Conservation (phyloP, 2,329 filamentous ascomycete genomes). For the Ophiostoma sp. region DNA sequence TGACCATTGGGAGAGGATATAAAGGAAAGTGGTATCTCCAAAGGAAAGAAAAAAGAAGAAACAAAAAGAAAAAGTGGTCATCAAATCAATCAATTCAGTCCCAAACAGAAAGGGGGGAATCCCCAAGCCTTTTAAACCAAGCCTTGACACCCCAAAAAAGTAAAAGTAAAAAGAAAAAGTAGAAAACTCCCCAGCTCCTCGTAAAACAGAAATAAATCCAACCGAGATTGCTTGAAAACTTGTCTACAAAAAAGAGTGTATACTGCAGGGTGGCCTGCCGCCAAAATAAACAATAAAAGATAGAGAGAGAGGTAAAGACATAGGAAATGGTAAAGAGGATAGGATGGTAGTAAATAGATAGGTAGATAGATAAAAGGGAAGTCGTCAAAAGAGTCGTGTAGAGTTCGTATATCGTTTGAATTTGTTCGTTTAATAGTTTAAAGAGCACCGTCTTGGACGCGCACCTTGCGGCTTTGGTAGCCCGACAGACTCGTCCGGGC, state of each 20-base stretch:
- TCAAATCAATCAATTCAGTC: not conserved
- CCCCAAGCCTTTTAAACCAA: not conserved
- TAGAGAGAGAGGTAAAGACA: not conserved
- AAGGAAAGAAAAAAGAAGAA: slow-evolving; percentile 6
- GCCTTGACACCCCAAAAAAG: slow-evolving; percentile 2
- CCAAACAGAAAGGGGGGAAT: slow-evolving; percentile 5
- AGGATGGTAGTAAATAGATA: not conserved
- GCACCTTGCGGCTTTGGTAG: slow-evolving; percentile 44
- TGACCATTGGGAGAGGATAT: not conserved
- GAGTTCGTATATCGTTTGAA: slow-evolving; percentile 4
- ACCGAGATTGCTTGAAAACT: not conserved
- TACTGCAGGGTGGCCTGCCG: not conserved
- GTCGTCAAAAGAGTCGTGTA: slow-evolving; percentile 2
- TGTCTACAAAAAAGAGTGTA: not conserved
- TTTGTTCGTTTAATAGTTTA: not conserved
- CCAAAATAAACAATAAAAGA: not conserved
- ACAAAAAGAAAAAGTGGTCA: slow-evolving; percentile 12
- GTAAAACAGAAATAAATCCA: not conserved
- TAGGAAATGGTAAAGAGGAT: not conserved
- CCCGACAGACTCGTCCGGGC: slow-evolving; percentile 50
- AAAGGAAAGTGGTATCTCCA: slow-evolving; percentile 26
- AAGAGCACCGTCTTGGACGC: slow-evolving; percentile 16
- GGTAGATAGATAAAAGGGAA: not conserved
- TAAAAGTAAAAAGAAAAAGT: not conserved
- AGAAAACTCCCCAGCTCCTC: slow-evolving; percentile 10